Base-by-base conservation (phyloP, 208 protist species). In the Trypanosoma brucei region DNA sequence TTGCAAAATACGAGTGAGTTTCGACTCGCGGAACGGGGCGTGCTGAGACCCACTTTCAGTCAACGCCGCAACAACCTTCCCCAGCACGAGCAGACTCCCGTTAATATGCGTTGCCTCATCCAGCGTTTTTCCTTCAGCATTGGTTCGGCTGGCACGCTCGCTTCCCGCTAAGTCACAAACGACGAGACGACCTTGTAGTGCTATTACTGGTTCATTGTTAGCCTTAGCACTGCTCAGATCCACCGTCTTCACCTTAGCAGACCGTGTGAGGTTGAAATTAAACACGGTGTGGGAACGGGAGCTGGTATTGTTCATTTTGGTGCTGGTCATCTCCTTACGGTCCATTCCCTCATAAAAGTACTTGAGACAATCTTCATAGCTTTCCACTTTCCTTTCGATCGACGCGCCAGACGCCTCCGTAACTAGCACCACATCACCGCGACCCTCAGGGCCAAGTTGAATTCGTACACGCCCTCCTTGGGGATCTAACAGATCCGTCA, bases 91-190 rank as follows among this genome's bases (percentile, higher is more conserved):
- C 2, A 99, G 81, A 60, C 83, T 96, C 52, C 96, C 91, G 80
- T 99, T 99, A 61, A 99, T 99, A 79, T 98, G 83, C 9, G 74
- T 88, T n/a, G 95, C 96, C 77, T 99, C 97, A 42, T 84, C 81
- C 9, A 98, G 75, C 13, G 85, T 88, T 53, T 96, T 82, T 8
- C 97, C 97, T 62, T 95, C 84, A 1, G 94, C 88, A 8, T 90
- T 79, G 2, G 98, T 98, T 67, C 92, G 85, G 46, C 79, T 83
- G 22, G 86, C 75, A 55, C 97, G 88, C 79, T 99, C 98, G 46
- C 93, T 98, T 8, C 98, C 98, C 8, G 98, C 98, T 11, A 99
- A 81, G 91, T 99, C 97, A 58, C 98, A 98, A 45, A 99, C 70
- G 50, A 98, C 97, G 14, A 98, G 79, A 40, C 88, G 84, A 0